phyloP scores from a whole-genome alignment of 31 red algal species.

The Porphyra umbilicalis region DNA sequence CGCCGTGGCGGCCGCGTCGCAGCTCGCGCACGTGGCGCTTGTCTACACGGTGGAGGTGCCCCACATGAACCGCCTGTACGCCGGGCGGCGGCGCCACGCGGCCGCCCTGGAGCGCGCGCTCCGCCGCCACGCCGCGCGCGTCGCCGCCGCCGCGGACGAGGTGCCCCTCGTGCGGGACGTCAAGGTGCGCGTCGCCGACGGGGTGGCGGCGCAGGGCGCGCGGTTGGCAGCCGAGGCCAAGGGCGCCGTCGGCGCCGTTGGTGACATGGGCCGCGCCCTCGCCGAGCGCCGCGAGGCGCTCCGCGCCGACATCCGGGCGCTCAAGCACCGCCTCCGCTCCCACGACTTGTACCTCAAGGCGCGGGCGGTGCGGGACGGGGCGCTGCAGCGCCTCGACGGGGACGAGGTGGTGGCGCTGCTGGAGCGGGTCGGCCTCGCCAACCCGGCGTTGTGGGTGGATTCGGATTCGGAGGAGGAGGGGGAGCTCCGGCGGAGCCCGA shows the following conservation, averaged over 20 bases:
- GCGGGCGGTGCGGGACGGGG: background rate
- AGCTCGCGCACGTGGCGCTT: conserved; percentile 60
- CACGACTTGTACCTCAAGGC: background rate
- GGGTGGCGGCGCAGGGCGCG: background rate
- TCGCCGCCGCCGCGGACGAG: background rate
- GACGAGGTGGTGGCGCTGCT: background rate
- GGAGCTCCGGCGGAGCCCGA: background rate
- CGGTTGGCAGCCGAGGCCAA: background rate
- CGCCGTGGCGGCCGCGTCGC: conserved; percentile 57
- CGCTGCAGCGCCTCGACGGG: background rate
- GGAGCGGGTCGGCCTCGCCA: background rate
- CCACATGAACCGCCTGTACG: conserved; percentile 65
- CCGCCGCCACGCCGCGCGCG: conserved; percentile 13
- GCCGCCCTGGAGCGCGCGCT: conserved; percentile 58
- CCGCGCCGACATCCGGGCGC: background rate
- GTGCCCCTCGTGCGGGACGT: background rate
- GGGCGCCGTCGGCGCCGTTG: background rate
- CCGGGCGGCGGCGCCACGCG: conserved; percentile 13
- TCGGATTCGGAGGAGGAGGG: background rate
- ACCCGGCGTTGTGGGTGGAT: background rate
- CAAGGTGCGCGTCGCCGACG: background rate
- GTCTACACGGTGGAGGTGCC: conserved; percentile 45
- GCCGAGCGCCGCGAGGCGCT: background rate
- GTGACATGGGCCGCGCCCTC: background rate
- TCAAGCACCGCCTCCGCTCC: background rate